Evolutionary conservation across 305 asterid genomes (phyloP).

Genomic region (Ilex paraguariensis): DNA sequence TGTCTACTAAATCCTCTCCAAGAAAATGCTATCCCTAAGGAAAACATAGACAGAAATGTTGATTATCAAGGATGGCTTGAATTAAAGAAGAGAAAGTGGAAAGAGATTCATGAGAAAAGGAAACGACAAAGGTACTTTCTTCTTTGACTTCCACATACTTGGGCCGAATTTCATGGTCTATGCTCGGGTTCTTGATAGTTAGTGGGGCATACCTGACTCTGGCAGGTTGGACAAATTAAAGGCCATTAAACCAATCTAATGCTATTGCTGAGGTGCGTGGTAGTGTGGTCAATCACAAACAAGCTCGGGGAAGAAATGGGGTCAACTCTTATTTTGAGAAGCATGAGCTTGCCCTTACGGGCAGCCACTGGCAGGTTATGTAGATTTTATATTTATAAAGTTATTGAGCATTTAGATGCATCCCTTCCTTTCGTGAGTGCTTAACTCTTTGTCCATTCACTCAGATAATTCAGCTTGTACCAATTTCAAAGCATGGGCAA

Average conservation of each 20-base stretch:
- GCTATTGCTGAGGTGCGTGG: constrained; percentile 34
- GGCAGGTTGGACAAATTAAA: constrained; percentile 50
- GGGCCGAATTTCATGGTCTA: not conserved
- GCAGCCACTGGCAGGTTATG: constrained; percentile 94
- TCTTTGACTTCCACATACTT: not conserved
- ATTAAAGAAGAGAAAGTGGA: constrained; percentile 92
- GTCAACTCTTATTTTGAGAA: constrained; percentile 79
- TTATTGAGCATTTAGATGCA: constrained; percentile 13
- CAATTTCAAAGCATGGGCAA: constrained; percentile 68
- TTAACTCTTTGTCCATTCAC: constrained; percentile 20
- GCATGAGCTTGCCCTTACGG: constrained; percentile 76
- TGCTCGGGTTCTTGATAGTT: constrained; percentile 8
- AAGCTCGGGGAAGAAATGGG: constrained; percentile 49
- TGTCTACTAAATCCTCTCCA: constrained; percentile 27
- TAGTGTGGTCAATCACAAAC: constrained; percentile 38
- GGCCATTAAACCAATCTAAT: constrained; percentile 32
- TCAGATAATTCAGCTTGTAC: constrained; percentile 89
- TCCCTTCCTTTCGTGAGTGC: constrained; percentile 10
- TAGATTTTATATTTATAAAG: constrained; percentile 18
- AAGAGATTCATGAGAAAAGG: constrained; percentile 68
- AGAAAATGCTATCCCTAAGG: constrained; percentile 40
- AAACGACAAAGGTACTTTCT: constrained; percentile 73
- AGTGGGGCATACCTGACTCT: constrained; percentile 13
- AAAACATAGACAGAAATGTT: constrained; percentile 51
- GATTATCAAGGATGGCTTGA: constrained; percentile 98